phyloP scores from a whole-genome alignment of 805 yeast genomes.

The Deakozyma indianensis region DNA sequence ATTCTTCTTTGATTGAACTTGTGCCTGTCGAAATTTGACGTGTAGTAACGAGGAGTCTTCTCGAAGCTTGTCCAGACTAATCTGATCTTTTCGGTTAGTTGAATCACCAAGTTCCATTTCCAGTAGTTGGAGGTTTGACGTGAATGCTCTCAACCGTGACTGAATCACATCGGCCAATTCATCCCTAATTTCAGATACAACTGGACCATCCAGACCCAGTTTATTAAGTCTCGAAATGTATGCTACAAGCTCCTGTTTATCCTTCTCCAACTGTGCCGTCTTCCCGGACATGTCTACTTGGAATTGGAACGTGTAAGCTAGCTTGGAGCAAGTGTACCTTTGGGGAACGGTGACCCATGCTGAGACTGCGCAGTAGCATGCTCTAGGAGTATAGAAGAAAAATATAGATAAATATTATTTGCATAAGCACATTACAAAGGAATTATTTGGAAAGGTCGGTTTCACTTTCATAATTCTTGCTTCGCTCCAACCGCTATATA shows the following conservation, averaged over 20 bases:
- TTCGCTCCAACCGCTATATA: no score
- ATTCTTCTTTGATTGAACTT: conserved; percentile 1
- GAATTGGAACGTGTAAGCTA: no score
- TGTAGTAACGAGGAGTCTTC: neutral
- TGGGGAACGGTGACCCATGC: no score
- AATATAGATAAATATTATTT: no score
- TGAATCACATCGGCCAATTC: neutral
- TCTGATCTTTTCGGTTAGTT: neutral
- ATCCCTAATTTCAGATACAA: neutral
- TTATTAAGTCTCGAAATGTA: neutral
- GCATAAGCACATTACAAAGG: no score
- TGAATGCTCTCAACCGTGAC: neutral
- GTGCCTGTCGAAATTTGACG: neutral
- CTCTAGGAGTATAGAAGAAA: no score
- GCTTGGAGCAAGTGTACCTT: no score
- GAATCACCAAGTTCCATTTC: neutral
- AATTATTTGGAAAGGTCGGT: no score
- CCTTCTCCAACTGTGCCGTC: neutral
- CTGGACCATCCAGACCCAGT: neutral
- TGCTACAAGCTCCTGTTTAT: neutral
- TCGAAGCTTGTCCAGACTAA: neutral
- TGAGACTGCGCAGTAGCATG: no score
- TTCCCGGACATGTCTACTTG: no score
- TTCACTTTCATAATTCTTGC: no score
- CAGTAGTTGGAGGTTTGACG: neutral